These are phyloP conservation scores for Ophiostoma ips DNA, from an alignment of 2,329 filamentous ascomycete genomes.

Conservation along the genomic window DNA sequence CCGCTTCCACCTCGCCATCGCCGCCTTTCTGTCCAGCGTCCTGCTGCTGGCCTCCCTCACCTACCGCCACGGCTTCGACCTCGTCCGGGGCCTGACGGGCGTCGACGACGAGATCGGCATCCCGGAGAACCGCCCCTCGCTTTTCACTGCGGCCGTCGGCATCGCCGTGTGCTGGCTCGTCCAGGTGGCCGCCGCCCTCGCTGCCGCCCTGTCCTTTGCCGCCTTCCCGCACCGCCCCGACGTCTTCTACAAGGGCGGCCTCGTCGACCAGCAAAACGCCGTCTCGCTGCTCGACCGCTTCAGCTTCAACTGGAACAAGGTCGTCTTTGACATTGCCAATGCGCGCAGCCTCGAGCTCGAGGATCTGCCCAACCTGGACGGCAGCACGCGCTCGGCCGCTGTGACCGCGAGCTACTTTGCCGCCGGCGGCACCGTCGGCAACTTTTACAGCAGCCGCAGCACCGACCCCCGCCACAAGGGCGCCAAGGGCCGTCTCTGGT, in stretches of 20 bases:
- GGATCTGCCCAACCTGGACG: constrained; percentile 21
- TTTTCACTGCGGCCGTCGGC: constrained; percentile 5
- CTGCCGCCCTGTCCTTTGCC: constrained; percentile 17
- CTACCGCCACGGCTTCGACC: constrained; percentile 17
- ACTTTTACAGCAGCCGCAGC: background rate
- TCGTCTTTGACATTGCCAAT: constrained; percentile 19
- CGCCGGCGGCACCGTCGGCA: constrained; percentile 13
- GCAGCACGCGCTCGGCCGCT: constrained; percentile 17
- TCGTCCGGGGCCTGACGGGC: constrained; percentile 13
- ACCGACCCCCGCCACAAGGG: background rate
- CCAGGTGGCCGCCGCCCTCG: constrained; percentile 16
- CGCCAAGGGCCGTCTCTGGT: constrained; percentile 19
- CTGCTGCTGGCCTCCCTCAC: constrained; percentile 15
- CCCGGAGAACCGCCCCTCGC: background rate
- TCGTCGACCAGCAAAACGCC: constrained; percentile 24
- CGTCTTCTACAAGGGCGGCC: constrained; percentile 17
- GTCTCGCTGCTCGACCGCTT: constrained; percentile 19
- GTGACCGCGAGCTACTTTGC: constrained; percentile 14
- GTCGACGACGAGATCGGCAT: background rate
- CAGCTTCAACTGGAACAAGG: constrained; percentile 21
- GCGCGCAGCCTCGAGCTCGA: constrained; percentile 19
- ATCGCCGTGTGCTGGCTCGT: constrained; percentile 17
- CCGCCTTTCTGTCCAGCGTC: constrained; percentile 17
- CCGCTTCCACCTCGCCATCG: constrained; percentile 17
- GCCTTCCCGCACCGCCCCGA: constrained; percentile 21